These are phyloP conservation scores for Pythium vanterpoolii DNA, from an alignment of 352 stramenopile genomes.

Conservation along the genomic window DNA sequence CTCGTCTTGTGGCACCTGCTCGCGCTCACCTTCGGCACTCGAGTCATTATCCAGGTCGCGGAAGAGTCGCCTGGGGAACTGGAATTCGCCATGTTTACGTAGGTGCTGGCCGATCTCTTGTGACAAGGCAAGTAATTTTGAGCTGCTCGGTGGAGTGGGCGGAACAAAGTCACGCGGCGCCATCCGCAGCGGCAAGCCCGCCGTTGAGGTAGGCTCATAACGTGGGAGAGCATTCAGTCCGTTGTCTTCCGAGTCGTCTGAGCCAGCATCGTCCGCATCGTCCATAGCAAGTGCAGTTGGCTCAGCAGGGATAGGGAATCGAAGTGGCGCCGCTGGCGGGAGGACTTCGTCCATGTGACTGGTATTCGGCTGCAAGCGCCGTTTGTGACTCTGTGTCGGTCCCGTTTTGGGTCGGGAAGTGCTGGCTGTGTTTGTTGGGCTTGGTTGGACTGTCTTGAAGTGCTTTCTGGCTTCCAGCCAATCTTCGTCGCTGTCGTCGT, in stretches of 20 bases:
- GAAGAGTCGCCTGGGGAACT: conserved; percentile 35
- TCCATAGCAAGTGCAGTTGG: neutral
- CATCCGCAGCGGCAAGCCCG: neutral
- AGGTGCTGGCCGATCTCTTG: conserved; percentile 28
- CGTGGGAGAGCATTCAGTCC: conserved; percentile 16
- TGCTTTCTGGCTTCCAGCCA: conserved; percentile 11
- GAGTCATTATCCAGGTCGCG: neutral
- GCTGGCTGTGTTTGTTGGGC: neutral
- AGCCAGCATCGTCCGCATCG: conserved; percentile 19
- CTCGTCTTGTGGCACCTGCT: conserved; percentile 12
- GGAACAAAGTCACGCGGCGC: neutral
- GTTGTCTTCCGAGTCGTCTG: conserved; percentile 27
- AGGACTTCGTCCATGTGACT: conserved; percentile 13
- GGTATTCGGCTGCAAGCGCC: conserved; percentile 1
- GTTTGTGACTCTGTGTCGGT: conserved; percentile 1
- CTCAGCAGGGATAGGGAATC: conserved; percentile 7
- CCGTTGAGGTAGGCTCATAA: neutral
- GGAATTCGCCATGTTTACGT: conserved; percentile 30
- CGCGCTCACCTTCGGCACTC: neutral
- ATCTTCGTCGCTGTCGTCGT: conserved; percentile 14
- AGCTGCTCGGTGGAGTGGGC: neutral
- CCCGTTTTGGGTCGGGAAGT: neutral
- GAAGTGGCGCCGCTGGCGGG: conserved; percentile 15
- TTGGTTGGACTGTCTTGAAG: conserved; percentile 4
- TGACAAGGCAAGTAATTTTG: conserved; percentile 21